Percentiles rank a stretch among this genome's conserved stretches.
phyloP scores from a whole-genome alignment of 345 rosid genomes.

The Hirschfeldia incana region DNA sequence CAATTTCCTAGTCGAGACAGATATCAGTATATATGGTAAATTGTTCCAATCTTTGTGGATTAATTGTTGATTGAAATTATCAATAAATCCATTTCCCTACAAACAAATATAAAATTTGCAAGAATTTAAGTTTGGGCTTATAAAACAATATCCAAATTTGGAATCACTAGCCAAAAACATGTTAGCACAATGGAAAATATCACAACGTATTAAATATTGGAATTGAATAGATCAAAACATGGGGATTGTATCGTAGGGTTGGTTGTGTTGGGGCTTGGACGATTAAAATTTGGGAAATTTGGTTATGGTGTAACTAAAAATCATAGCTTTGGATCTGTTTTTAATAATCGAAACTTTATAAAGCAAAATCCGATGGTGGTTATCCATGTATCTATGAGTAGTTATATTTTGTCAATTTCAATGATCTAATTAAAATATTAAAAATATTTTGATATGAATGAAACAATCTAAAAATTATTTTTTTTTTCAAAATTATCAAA shows the following conservation, averaged over 20 bases:
- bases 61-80: background rate
- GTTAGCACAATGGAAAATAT: background rate
- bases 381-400: background rate
- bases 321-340: background rate
- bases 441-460: background rate
- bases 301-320: background rate
- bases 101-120: background rate
- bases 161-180: background rate
- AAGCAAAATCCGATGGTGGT: background rate
- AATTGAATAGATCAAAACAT: background rate
- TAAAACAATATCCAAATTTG: background rate
- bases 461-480: background rate
- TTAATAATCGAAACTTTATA: background rate
- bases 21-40: constrained; percentile 26
- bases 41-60: constrained; percentile 15
- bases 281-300: background rate
- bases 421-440: background rate
- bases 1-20: background rate
- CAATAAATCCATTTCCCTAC: background rate
- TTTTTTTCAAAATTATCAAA: background rate
- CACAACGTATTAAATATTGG: background rate
- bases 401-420: background rate
- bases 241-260: background rate
- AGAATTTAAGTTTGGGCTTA: background rate
- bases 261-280: background rate